A percentile compares a stretch with the other conserved stretches of the same genome.
These are phyloP conservation scores for Ophiostoma tasmaniense DNA, from an alignment of 2,329 filamentous ascomycete genomes.

Conservation along the genomic window DNA sequence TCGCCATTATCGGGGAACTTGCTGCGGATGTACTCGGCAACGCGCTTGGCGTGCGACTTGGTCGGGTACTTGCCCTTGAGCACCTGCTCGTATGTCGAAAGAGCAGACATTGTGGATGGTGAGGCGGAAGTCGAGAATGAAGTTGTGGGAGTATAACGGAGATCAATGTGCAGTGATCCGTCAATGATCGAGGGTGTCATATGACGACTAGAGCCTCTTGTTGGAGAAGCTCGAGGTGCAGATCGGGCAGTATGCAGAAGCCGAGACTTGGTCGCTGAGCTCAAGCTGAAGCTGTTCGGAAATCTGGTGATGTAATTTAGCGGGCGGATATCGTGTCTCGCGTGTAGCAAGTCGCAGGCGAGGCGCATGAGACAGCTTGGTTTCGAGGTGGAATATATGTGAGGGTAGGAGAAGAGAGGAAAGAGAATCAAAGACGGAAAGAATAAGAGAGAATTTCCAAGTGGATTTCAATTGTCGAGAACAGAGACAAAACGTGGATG, in stretches of 20 bases:
- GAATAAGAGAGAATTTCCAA: neutral
- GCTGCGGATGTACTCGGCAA: slow-evolving; percentile 67
- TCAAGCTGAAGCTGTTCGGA: neutral
- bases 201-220: neutral
- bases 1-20: slow-evolving; percentile 48
- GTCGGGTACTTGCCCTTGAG: slow-evolving; percentile 64
- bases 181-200: slow-evolving; percentile 1
- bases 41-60: slow-evolving; percentile 75
- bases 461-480: neutral
- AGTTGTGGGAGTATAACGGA: neutral
- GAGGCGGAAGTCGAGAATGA: neutral
- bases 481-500: neutral
- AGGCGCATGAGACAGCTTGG: slow-evolving; percentile 10
- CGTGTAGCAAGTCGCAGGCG: neutral
- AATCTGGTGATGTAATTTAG: neutral
- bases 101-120: slow-evolving; percentile 13
- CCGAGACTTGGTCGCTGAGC: neutral
- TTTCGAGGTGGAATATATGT: neutral
- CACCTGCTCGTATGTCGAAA: slow-evolving; percentile 32
- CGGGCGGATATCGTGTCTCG: neutral
- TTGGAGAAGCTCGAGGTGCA: neutral
- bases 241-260: neutral
- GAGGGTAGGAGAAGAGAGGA: neutral
- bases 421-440: neutral
- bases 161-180: slow-evolving; percentile 1